Evolutionary conservation across 2,329 filamentous ascomycete species (phyloP).

Genomic region (Dryadomyces sulphureus): DNA sequence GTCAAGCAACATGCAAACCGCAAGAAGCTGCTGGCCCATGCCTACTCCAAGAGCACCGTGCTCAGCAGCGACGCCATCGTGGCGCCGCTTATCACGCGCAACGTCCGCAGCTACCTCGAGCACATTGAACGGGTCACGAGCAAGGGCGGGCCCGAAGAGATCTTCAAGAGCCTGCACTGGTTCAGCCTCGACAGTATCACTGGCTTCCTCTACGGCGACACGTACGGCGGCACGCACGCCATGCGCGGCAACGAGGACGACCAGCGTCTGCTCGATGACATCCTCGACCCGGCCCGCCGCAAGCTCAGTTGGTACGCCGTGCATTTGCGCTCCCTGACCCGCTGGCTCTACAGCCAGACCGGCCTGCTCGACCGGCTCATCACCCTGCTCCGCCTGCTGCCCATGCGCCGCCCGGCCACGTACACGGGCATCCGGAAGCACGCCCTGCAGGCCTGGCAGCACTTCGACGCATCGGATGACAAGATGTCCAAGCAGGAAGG

Average conservation of each 20-base stretch:
- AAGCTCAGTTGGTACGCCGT: slow-evolving; percentile 33
- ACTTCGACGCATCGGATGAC: slow-evolving; percentile 6
- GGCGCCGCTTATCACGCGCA: slow-evolving; percentile 19
- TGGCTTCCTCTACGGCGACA: slow-evolving; percentile 30
- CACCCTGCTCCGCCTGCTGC: slow-evolving; percentile 21
- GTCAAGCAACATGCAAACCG: slow-evolving; percentile 28
- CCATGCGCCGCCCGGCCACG: slow-evolving; percentile 33
- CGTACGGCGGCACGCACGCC: slow-evolving; percentile 26
- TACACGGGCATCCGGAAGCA: slow-evolving; percentile 32
- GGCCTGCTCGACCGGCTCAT: slow-evolving; percentile 22
- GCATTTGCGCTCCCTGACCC: slow-evolving; percentile 27
- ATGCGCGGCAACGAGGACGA: slow-evolving; percentile 22
- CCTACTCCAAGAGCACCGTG: slow-evolving; percentile 35
- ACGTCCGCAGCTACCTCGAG: slow-evolving; percentile 6
- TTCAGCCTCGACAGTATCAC: slow-evolving; percentile 38
- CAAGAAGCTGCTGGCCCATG: slow-evolving; percentile 36
- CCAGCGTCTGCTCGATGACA: slow-evolving; percentile 28
- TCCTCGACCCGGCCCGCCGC: slow-evolving; percentile 29
- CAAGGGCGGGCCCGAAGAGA: slow-evolving; percentile 21
- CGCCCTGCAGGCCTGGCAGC: slow-evolving; percentile 13
- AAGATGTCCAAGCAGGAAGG: slow-evolving; percentile 8
- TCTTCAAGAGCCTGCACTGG: slow-evolving; percentile 34
- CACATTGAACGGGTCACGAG: neutral
- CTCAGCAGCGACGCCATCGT: slow-evolving; percentile 20
- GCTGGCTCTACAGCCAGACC: slow-evolving; percentile 30